Evolutionary conservation across 2,329 filamentous ascomycete genomes (phyloP).

Genomic region (Botrytis byssoidea): DNA sequence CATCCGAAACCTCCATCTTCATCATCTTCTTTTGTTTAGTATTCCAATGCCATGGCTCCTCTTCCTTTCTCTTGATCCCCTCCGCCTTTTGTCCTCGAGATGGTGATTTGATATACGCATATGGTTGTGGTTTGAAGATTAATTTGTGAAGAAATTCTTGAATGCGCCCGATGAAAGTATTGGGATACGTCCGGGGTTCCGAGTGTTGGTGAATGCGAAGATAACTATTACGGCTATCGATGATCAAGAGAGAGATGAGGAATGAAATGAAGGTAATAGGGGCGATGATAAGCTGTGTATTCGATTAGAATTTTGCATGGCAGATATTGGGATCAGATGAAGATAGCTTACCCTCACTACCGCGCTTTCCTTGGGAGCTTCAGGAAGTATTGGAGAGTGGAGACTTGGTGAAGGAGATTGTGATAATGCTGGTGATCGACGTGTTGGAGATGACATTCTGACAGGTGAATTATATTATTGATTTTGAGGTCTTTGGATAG

Average conservation of each 20-base stretch:
- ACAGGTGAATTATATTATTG: background rate
- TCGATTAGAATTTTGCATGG: background rate
- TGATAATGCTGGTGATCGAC: constrained; percentile 20
- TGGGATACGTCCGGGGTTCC: constrained; percentile 15
- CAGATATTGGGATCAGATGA: background rate
- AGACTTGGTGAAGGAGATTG: constrained; percentile 4
- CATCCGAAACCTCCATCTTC: constrained; percentile 38
- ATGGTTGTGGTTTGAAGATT: constrained; percentile 28
- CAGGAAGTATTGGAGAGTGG: constrained; percentile 22
- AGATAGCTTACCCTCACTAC: constrained; percentile 30
- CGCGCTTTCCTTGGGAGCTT: constrained; percentile 33
- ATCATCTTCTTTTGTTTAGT: constrained; percentile 38
- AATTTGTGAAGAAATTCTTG: constrained; percentile 28
- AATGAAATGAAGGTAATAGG: constrained; percentile 39
- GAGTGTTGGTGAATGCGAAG: constrained; percentile 28
- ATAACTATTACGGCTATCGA: constrained; percentile 32
- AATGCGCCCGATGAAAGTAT: constrained; percentile 24
- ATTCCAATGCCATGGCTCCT: constrained; percentile 39
- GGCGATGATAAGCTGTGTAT: constrained; percentile 35
- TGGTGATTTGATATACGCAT: constrained; percentile 33
- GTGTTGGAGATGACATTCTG: constrained; percentile 11
- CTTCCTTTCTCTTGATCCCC: constrained; percentile 20
- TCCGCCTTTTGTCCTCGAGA: constrained; percentile 2
- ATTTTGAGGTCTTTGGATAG: background rate
- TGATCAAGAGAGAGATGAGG: constrained; percentile 38